Evolutionary conservation across 805 yeast species (phyloP), one percentile per base, ranked within the genome.

Genomic region (Blastobotrys mokoenaii): DNA sequence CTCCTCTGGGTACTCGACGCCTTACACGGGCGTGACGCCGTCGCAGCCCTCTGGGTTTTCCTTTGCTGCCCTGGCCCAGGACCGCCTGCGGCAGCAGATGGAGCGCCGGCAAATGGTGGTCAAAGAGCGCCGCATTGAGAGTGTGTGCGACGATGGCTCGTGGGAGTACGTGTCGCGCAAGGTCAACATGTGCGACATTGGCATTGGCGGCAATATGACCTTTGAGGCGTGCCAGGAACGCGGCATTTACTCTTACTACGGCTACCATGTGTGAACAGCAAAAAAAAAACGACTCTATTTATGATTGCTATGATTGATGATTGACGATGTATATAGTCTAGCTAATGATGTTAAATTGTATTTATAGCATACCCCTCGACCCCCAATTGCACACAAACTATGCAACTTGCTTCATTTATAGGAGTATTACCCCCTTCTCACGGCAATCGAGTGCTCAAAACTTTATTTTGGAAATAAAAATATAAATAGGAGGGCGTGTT

Each of bases 131-230:
- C 16, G 8, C 8, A 29, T 29, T 11, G 25, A 22, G 20, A n/a
- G 20, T 9, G 35, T 47, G n/a, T 47, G 41, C 8, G 34, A 36
- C 12, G 40, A 43, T n/a, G 43, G 47, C 2, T 44, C 52, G 17
- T 63, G 67, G 68, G 46, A 51, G 20, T 53, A 52, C 37, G 67
- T 63, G 7, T 50, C 60, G 17, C 55, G 66, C 30, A 65, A 65
- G 50, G 55, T 65, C 48, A 63, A 64, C 49, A 57, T 66, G 48
- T 55, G 64, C 15, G 60, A 54, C 38, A 50, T 55, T 18, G 64
- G 64, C 14, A 50, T 53, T 46, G 65, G 59, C 29, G 65, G 58
- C 1, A 40, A 48, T 30, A 41, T 39, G 36, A 46, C 51, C 8
- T 30, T 34, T 10, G 52, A 44, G 12, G 49, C 56, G 15, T 44